A percentile compares a stretch with the other conserved stretches of the same genome.
Conservation (phyloP, 2,329 filamentous ascomycete genomes). For the Hortaea sp. region DNA sequence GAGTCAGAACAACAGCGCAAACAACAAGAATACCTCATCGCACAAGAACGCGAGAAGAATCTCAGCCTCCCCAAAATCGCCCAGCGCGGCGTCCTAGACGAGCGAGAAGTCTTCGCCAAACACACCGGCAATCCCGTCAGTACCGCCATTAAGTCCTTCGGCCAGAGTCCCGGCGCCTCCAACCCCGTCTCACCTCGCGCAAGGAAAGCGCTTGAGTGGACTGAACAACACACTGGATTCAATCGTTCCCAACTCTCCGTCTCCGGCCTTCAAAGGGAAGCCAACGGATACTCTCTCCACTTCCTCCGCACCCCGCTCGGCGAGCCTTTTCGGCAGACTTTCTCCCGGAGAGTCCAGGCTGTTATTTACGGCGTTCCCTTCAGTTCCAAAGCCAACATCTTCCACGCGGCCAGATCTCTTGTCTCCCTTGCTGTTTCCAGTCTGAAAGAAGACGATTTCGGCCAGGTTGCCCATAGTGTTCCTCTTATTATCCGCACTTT, state of each 20-base stretch:
- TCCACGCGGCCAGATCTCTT: constrained; percentile 60
- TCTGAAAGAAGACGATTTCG: constrained; percentile 70
- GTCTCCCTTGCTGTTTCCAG: constrained; percentile 57
- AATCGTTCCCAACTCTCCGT: constrained; percentile 31
- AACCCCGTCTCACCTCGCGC: constrained; percentile 27
- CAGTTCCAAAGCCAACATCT: constrained; percentile 56
- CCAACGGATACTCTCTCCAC: constrained; percentile 32
- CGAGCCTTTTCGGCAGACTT: constrained; percentile 59
- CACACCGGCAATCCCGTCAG: constrained; percentile 26
- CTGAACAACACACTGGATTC: constrained; percentile 40
- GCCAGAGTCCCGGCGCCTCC: constrained; percentile 34
- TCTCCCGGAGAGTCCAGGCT: constrained; percentile 53
- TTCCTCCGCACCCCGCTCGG: constrained; percentile 48
- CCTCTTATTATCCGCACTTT: constrained; percentile 63
- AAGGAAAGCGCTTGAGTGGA: constrained; percentile 23
- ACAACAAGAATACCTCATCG: constrained; percentile 11
- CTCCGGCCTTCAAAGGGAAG: constrained; percentile 33
- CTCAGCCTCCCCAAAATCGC: constrained; percentile 20
- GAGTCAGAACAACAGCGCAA: constrained; percentile 9
- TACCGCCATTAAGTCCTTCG: constrained; percentile 37
- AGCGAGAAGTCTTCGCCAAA: constrained; percentile 14
- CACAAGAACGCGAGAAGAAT: constrained; percentile 15
- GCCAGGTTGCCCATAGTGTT: constrained; percentile 77
- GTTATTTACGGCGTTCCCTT: constrained; percentile 66
- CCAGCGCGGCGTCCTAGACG: constrained; percentile 12